Base-by-base conservation (phyloP, 495 filamentous ascomycete genomes). In the Bombardia bombarda region DNA sequence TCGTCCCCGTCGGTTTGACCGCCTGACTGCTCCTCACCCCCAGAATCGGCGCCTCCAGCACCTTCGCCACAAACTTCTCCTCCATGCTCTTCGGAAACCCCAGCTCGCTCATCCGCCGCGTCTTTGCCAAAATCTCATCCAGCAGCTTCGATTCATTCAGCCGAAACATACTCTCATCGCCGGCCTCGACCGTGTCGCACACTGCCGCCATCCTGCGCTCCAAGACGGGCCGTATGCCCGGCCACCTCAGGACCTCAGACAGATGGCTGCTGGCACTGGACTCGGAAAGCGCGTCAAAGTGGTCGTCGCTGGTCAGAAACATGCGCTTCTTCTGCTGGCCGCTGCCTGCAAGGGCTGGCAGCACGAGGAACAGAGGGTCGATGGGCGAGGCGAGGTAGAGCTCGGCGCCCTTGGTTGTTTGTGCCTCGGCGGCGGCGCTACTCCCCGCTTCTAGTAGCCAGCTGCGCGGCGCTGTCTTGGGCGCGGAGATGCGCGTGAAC, bases 31-130 rank as follows among this genome's bases (percentile, higher is more conserved):
- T 62, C 52, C 71, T 77, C n/a, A 83, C 61, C 5, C 72, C 74
- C 52, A 84, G 65, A 17, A 89, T 61, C 0, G 92, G 92, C 34
- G 76, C 74, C 41, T 86, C 83, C 20, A 97, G 62, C n/a, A 77
- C 73, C 49, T 83, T 81, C 16, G 65, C 69, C 10, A 99, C 75
- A 53, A 94, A 92, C 21, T 77, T 80, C 31, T 94, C 83, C 58
- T 96, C 93, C 72, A 97, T 73, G 51, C 84, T 95, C 31, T 65
- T 61, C 8, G 92, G 89, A 23, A 96, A 60, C 0, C 78, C 78
- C 1, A 66, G 66, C 6, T 67, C 61, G 16, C 71, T 70, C 75
- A 95, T 87, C 0, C 67, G 72, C 40, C 74, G 67, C 14, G 88
- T 89, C 57, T 95, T 97, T 13, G 53, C 47, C 16, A 86, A 41